These are phyloP conservation scores for Schizochytrium sp. DNA, from an alignment of 108 stramenopile species.

Conservation along the genomic window DNA sequence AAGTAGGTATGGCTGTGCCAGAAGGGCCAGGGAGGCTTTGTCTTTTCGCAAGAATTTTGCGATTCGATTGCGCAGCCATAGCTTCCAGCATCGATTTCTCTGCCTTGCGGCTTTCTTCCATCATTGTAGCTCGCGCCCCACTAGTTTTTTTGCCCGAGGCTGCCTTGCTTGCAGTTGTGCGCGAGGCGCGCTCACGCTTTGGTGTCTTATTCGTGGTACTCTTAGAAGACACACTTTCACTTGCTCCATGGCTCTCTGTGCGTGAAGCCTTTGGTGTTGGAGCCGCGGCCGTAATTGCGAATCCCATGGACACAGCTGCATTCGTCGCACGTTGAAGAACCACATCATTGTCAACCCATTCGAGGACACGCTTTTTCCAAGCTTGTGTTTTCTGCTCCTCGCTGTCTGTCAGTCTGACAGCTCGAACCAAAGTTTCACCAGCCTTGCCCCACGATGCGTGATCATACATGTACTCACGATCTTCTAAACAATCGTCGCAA, in stretches of 20 bases:
- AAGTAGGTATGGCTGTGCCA: too few relatives aligned
- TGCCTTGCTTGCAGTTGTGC: neutral
- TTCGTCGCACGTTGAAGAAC: neutral
- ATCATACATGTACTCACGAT: slow-evolving; percentile 59
- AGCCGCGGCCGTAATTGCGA: slow-evolving; percentile 22
- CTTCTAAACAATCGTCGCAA: slow-evolving; percentile 20
- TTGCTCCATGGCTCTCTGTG: too few relatives aligned
- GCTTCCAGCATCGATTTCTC: too few relatives aligned
- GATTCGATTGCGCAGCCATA: too few relatives aligned
- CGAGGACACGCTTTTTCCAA: slow-evolving; percentile 27
- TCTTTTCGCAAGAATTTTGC: too few relatives aligned
- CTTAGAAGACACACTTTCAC: too few relatives aligned
- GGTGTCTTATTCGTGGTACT: too few relatives aligned
- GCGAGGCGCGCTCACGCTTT: too few relatives aligned
- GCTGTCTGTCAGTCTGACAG: neutral
- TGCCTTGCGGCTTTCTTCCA: neutral
- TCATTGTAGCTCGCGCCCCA: neutral
- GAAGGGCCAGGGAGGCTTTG: too few relatives aligned
- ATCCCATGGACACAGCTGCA: slow-evolving; percentile 30
- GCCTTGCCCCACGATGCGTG: slow-evolving; percentile 43
- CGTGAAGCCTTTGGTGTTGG: neutral
- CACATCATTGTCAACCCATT: slow-evolving; percentile 33
- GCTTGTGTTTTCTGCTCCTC: neutral
- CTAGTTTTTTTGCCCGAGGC: neutral
- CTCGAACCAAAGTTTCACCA: neutral